Conservation (phyloP, 441 rosid genomes). For the Adansonia rubrostipa region DNA sequence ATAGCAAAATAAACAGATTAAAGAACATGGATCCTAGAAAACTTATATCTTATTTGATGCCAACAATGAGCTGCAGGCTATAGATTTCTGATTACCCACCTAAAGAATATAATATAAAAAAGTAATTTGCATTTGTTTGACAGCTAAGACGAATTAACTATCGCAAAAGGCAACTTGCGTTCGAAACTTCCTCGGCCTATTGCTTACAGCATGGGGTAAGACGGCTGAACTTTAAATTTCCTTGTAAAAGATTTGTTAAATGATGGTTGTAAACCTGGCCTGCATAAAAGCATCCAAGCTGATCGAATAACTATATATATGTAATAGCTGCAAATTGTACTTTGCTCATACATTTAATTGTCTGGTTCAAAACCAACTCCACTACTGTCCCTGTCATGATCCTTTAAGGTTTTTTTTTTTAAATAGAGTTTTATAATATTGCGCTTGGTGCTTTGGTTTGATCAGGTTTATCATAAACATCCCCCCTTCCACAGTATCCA, state of each 20-base stretch:
- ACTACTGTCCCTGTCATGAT: constrained; percentile 15
- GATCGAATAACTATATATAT: neutral
- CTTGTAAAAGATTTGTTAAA: neutral
- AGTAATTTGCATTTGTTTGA: neutral
- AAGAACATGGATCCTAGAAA: neutral
- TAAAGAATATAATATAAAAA: neutral
- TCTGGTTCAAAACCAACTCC: constrained; percentile 8
- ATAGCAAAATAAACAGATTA: constrained; percentile 6
- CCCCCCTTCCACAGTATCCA: neutral
- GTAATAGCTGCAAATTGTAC: neutral
- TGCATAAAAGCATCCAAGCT: neutral
- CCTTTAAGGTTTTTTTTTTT: neutral
- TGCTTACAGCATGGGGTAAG: neutral
- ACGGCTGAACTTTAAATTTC: neutral
- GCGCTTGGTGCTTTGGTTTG: neutral
- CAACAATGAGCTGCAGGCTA: neutral
- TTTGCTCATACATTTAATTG: neutral
- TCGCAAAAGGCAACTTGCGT: neutral
- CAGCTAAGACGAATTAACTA: neutral
- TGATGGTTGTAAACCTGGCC: constrained; percentile 2
- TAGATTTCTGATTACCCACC: constrained; percentile 11
- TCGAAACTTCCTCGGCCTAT: neutral
- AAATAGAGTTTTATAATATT: neutral
- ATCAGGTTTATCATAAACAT: neutral
- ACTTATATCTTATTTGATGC: neutral